Base-by-base conservation (phyloP, 768 basidiomycete species). In the Mycena belliarum region DNA sequence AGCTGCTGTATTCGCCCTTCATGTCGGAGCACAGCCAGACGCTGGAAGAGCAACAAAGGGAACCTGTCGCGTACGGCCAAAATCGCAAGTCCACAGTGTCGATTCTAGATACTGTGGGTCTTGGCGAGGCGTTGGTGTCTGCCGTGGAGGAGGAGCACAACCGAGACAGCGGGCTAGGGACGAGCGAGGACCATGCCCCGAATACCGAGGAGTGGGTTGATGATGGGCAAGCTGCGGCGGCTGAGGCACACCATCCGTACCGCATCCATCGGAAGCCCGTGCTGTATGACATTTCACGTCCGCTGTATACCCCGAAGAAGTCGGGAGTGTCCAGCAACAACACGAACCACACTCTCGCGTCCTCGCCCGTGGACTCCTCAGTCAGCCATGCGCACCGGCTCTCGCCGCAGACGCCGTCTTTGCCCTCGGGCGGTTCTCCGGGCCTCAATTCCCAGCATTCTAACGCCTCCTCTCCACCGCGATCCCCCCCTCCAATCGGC, bases 51-150 rank as follows among this genome's bases (percentile, higher is more conserved):
- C 58, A 37, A 3, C 57, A 58, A 21, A 43, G 63, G 43, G 61
- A 48, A 1, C 10, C 18, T 4, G 26, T 44, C 21, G 23, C 28
- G 9, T 59, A 59, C 26, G 45, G 7, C 2, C 54, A 47, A 42
- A 38, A 57, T 40, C 56, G 56, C 49, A 58, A 57, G 52, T 62
- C 50, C 40, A 63, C 46, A 63, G 69, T 44, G 59, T 69, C 64
- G 64, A 79, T 79, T 43, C 72, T 80, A 59, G 79, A 82, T 69
- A 78, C 72, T 24, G 81, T 84, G 38, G 85, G 83, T 12, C 79
- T 89, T 9, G 87, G 82, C 10, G 87, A 89, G 58, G 82, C 84
- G 18, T 75, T 91, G 33, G 80, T 79, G 3, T 80, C 81, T 63
- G 73, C 79, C 55, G 73, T 73, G 41, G 58, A 63, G 42, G 52